Base-by-base conservation (phyloP, 495 filamentous ascomycete species). In the Massariosphaeria phaeospora region DNA sequence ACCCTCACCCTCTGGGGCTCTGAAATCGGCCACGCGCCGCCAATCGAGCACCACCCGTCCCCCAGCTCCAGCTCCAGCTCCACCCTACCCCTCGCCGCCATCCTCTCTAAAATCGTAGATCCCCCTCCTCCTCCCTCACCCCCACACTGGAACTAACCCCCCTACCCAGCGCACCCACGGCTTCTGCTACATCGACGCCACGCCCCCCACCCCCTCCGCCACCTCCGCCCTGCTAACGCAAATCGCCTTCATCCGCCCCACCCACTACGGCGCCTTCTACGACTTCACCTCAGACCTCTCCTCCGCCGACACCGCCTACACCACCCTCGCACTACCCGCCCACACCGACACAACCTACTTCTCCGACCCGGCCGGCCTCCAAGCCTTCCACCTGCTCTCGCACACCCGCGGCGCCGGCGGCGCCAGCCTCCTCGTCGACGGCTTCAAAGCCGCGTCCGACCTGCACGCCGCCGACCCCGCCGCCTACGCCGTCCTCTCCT, bases 341-440 rank as follows among this genome's bases (percentile, higher is more conserved):
- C 91, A 97, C 66, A 96, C 91, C 3, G 91, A 97, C 69, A 96
- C 79, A 20, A 94, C 90, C 30, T 97, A 97, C 68, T 96, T 96
- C 69, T 84, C 81, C 11, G 89, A 95, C 38, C 91, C 91, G 0
- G 83, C 86, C 10, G 88, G 91, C 23, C 78, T 97, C 13, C 91
- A 97, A 63, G 76, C 90, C 4, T 93, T 97, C 67, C 91, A 97
- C 59, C 72, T 95, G 3, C 78, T 97, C 10, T 88, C 84, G 1
- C 91, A 97, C 66, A 77, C 72, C 20, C 73, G 76, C 9, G 82
- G 78, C 1, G 55, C 68, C 3, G 84, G 91, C 9, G 91, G 91
- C 0, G 71, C 78, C 42, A 89, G 83, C 11, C 68, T 89, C 2
- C 76, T 97, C 5, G 83, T 95, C 1, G 91, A 97, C 66, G 91